Base-by-base conservation (phyloP, 176 grass and related monocot genomes). In the Oryza officinalis region DNA sequence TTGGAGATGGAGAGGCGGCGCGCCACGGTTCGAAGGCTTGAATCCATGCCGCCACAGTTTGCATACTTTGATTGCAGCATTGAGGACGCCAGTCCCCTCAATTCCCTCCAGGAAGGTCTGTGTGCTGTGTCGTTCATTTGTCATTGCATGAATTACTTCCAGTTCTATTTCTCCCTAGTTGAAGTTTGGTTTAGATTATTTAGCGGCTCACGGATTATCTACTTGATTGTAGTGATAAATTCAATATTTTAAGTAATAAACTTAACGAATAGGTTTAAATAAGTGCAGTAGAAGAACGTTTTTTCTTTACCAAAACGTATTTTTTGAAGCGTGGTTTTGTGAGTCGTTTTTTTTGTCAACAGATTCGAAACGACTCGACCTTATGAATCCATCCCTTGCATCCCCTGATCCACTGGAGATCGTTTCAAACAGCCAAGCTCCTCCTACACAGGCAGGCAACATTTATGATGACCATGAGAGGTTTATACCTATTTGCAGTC, bases 1-100 rank as follows among this genome's bases (percentile, higher is more conserved):
- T 30, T 85, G 2, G 86, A 91, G 64, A 49, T 91, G 3, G 92
- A 94, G 75, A 81, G 85, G 46, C 86, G 81, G 67, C 54, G 43
- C 18, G 57, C 84, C 1, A 57, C 77, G 1, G 86, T 63, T 25
- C 30, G 81, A 13, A 77, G 47, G 5, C 31, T 89, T 4, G 71
- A 86, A 38, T 30, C 49, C 0, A 25, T 66, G 30, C 32, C 68
- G 6, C 80, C 54, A 3, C 80, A 75, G 50, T 86, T 75, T 49
- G 63, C 65, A 30, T 89, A 84, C 68, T 81, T 89, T 3, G 67
- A 85, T 23, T 77, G 82, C 27, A 80, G 75, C 40, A 91, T 84
- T 4, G 77, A 84, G n/a, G 86, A 94, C 44, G 67, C 32, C 6
- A 68, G 67, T 22, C 23, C 82, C 27, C 68, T 76, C 67, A 74